Evolutionary conservation across 2,329 filamentous ascomycete genomes (phyloP), one percentile per base, ranked within the genome.

Genomic region (Esteya vermicola): DNA sequence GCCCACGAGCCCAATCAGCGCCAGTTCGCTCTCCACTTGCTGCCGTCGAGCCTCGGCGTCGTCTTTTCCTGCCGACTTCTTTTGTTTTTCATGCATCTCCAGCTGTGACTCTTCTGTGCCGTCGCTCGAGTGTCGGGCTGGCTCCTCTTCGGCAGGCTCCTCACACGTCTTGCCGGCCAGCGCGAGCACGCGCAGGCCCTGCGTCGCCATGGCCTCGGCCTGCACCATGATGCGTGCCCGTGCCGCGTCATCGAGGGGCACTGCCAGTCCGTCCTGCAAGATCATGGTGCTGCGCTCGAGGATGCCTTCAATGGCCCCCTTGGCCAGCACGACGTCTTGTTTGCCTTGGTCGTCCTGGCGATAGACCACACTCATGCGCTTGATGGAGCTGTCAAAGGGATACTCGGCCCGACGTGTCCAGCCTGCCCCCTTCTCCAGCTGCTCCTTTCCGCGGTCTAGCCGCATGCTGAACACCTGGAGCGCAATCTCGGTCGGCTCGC

Each of bases 341-440:
- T 58, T 59, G 36, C 72, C 65, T 12, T n/a, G 2, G 25, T 12
- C 25, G 35, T 26, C 26, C 18, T 19, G 36, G 12, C 18, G 26
- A 57, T 82, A 85, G 34, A 85, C 68, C 41, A 85, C 80, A 9
- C 78, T 82, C 81, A 86, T 86, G 50, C 78, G 76, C 67, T 86
- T 86, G 54, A 85, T 75, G 50, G 70, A 70, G 41, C 78, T 83
- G 56, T 86, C 81, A 51, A 86, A 88, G n/a, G 81, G 80, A 45
- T 82, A 83, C 51, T 86, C 82, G 39, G 75, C 70, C 1, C 78
- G 56, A 50, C 78, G 69, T 47, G 68, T 70, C 74, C 76, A 79
- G n/a, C 69, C 69, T 6, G 60, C 53, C 3, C 51, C 56, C 9
- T 19, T 10, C 42, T 70, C 66, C 3, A 75, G 57, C 1, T 55